Conservation (phyloP, 2,329 filamentous ascomycete genomes). For the Cladosporium austrohemisphaericum region DNA sequence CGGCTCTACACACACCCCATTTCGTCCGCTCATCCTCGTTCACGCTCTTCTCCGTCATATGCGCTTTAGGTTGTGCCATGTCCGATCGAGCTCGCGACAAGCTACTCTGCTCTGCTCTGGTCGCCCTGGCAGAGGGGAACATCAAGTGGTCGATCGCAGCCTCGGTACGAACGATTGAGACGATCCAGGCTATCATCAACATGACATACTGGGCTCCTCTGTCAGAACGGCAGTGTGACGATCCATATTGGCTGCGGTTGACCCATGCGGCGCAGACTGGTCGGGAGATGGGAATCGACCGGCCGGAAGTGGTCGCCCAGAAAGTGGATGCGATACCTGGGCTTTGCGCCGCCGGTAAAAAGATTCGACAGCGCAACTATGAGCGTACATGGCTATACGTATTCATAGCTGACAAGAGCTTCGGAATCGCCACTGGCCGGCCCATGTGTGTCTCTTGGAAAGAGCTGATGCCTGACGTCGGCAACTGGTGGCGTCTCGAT, state of each 20-base stretch:
- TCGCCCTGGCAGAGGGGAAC: slow-evolving; percentile 5
- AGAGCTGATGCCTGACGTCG: slow-evolving; percentile 11
- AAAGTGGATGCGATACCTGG: slow-evolving; percentile 8
- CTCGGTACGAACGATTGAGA: slow-evolving; percentile 11
- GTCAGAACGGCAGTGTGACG: slow-evolving; percentile 10
- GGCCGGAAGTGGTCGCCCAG: slow-evolving; percentile 3
- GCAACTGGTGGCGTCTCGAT: slow-evolving; percentile 5
- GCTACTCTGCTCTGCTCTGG: slow-evolving; percentile 4
- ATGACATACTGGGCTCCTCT: slow-evolving; percentile 14
- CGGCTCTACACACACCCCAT: slow-evolving; percentile 3
- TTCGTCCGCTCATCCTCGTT: slow-evolving; percentile 8
- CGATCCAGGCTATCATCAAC: slow-evolving; percentile 10
- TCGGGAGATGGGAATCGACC: slow-evolving; percentile 8
- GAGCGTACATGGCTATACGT: slow-evolving; percentile 10
- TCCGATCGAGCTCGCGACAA: slow-evolving; percentile 12
- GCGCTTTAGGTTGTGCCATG: slow-evolving; percentile 11
- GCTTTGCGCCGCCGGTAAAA: background rate
- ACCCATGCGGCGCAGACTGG: slow-evolving; percentile 9
- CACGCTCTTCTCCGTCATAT: slow-evolving; percentile 10
- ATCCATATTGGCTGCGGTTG: slow-evolving; percentile 11
- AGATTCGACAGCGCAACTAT: slow-evolving; percentile 4
- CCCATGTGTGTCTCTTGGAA: slow-evolving; percentile 13
- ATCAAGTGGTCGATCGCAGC: slow-evolving; percentile 12
- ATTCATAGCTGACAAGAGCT: slow-evolving; percentile 11
- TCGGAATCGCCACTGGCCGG: slow-evolving; percentile 8